Percentiles rank a stretch among this genome's conserved stretches.
Evolutionary conservation across 352 stramenopile species (phyloP).

Genomic region (Globisporangium alternatum): DNA sequence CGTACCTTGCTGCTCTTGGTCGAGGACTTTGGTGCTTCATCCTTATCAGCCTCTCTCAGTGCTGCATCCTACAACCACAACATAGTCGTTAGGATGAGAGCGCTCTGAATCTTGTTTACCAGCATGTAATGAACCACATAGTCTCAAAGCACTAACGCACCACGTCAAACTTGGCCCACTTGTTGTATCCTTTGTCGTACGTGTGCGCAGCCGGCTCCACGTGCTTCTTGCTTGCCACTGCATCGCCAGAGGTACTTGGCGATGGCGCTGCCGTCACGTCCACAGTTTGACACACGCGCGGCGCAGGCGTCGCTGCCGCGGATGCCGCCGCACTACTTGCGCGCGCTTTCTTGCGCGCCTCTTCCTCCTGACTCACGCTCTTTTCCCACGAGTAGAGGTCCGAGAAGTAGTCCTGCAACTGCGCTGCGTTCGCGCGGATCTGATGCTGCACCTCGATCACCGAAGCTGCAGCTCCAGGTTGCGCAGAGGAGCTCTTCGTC

Average conservation of each 20-base stretch:
- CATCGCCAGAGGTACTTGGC: neutral
- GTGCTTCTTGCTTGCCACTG: slow-evolving; percentile 22
- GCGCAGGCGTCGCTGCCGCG: slow-evolving; percentile 2
- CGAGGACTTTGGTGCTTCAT: slow-evolving; percentile 1
- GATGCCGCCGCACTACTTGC: slow-evolving; percentile 2
- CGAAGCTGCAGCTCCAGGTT: slow-evolving; percentile 6
- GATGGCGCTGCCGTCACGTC: neutral
- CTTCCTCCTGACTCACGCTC: slow-evolving; percentile 54
- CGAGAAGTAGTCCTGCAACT: slow-evolving; percentile 76
- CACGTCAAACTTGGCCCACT: slow-evolving; percentile 89
- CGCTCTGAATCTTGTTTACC: neutral
- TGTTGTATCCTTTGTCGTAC: slow-evolving; percentile 89
- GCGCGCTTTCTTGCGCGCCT: slow-evolving; percentile 25
- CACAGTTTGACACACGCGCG: slow-evolving; percentile 19
- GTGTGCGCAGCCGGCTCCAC: slow-evolving; percentile 59
- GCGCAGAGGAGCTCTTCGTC: neutral
- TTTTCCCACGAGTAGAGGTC: slow-evolving; percentile 83
- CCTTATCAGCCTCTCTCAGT: slow-evolving; percentile 38
- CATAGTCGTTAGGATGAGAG: neutral
- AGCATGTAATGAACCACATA: neutral
- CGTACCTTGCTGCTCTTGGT: neutral
- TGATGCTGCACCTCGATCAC: slow-evolving; percentile 77
- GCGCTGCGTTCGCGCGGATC: slow-evolving; percentile 74
- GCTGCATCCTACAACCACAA: slow-evolving; percentile 36
- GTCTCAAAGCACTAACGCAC: slow-evolving; percentile 26